phyloP scores from a whole-genome alignment of 2,329 filamentous ascomycete species.

The Xylaria sp. region DNA sequence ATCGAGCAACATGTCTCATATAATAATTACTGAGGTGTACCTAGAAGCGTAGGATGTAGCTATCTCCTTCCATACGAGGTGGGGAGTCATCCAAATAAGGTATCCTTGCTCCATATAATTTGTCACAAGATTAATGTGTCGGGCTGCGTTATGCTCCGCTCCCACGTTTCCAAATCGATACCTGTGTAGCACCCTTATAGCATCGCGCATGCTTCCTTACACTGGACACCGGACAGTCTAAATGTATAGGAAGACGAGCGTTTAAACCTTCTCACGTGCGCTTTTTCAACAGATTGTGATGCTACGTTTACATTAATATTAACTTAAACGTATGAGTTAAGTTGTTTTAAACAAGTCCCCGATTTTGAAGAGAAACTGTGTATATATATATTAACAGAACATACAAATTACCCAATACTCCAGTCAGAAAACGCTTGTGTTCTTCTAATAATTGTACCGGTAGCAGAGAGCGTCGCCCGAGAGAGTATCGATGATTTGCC shows the following conservation, averaged over 20 bases:
- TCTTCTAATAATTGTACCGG: constrained; percentile 34
- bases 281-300: not conserved
- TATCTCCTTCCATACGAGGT: not conserved
- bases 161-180: not conserved
- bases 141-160: not conserved
- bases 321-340: not conserved
- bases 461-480: constrained; percentile 33
- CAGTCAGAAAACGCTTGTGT: not conserved
- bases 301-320: not conserved
- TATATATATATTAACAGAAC: constrained; percentile 7
- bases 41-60: too few species aligned
- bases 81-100: too few species aligned
- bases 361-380: not conserved
- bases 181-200: not conserved
- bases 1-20: too few species aligned
- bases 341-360: not conserved
- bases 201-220: not conserved
- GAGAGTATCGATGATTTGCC: constrained; percentile 34
- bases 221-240: too few species aligned
- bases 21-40: too few species aligned
- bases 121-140: too few species aligned
- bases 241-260: too few species aligned
- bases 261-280: too few species aligned
- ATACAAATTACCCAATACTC: not conserved
- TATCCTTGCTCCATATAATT: too few species aligned